Percentiles rank a stretch among this genome's conserved stretches.
These are phyloP conservation scores for Skeletonema grethae DNA, from an alignment of 108 stramenopile genomes.

Conservation along the genomic window DNA sequence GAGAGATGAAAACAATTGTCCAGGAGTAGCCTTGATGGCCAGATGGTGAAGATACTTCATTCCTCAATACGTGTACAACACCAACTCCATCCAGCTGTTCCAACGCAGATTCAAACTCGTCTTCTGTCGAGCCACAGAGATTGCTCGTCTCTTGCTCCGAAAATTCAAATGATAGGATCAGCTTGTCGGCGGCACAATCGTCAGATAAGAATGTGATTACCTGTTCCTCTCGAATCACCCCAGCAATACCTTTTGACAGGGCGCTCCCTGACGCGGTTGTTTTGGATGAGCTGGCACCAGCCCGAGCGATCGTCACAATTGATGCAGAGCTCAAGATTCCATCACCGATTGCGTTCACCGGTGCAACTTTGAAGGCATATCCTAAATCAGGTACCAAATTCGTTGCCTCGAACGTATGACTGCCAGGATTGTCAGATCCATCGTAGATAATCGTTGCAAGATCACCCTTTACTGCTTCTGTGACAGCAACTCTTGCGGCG, in stretches of 20 bases:
- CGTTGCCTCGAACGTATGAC: slow-evolving; percentile 40
- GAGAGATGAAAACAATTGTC: slow-evolving; percentile 69
- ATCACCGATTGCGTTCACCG: slow-evolving; percentile 69
- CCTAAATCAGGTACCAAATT: slow-evolving; percentile 54
- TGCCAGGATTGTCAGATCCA: slow-evolving; percentile 56
- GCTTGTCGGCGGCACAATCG: slow-evolving; percentile 33
- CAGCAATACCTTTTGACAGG: slow-evolving; percentile 73
- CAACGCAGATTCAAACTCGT: slow-evolving; percentile 39
- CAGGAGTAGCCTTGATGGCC: slow-evolving; percentile 54
- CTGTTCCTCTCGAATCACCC: slow-evolving; percentile 80
- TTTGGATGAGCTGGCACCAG: slow-evolving; percentile 69
- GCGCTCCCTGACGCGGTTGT: slow-evolving; percentile 78
- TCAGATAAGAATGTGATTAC: slow-evolving; percentile 39
- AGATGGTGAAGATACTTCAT: slow-evolving; percentile 26
- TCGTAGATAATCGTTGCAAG: slow-evolving; percentile 72
- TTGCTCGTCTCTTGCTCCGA: slow-evolving; percentile 33
- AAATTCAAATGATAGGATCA: slow-evolving; percentile 37
- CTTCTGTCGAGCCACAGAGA: slow-evolving; percentile 48
- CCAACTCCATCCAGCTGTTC: slow-evolving; percentile 33
- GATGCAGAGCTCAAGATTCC: slow-evolving; percentile 68
- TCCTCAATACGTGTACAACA: slow-evolving; percentile 64
- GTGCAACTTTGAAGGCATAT: slow-evolving; percentile 88
- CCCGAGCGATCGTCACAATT: slow-evolving; percentile 63
- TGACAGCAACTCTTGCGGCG: slow-evolving; percentile 47
- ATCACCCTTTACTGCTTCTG: slow-evolving; percentile 60